Base-by-base conservation (phyloP, 2,329 filamentous ascomycete species). In the Arthrobotrys sinensis region DNA sequence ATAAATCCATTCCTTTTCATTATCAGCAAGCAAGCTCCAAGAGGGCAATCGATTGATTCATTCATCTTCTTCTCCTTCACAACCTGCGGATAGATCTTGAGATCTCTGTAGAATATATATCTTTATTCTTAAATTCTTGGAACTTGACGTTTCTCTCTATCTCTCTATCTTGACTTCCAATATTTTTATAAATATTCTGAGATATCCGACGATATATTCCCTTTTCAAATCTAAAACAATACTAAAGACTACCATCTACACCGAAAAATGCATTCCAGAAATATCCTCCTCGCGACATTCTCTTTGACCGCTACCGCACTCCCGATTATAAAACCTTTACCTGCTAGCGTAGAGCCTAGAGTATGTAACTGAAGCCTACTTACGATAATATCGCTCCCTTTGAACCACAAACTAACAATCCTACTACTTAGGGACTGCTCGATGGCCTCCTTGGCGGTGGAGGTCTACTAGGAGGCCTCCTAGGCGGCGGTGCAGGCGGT, bases 181-280 rank as follows among this genome's bases (percentile, higher is more conserved):
- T 28, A 28, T 28, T 4, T 28, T 28, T 4, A 28, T 28, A 28
- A 28, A 28, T 28, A 28, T 28, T 28, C 24, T 28, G 24, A 28
- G 24, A 28, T 28, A 28, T 28, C 32, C 24, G 11, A 52, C 8
- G 11, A 32, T 11, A 34, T 14, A 12, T 21, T 57, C 32, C 0
- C 32, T 38, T 55, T 46, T 32, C 24, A 68, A 46, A 43, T 21
- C 36, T 2, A 32, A 50, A 21, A 62, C 19, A 24, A 43, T 50
- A 50, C 62, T 12, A 40, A 28, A 50, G 43, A 65, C 43, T n/a
- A 36, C 16, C 14, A 67, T 40, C 38, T 24, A 62, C 14, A n/a
- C 28, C 10, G 32, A 60, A 76, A 76, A 14, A 76, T 76, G 72
- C 65, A 65, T 76, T 57, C 50, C 19, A 63, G 48, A 45, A 8